Evolutionary conservation across 768 basidiomycete species (phyloP), one percentile per base, ranked within the genome.

Genomic region (Holtermanniella nyarrowii): DNA sequence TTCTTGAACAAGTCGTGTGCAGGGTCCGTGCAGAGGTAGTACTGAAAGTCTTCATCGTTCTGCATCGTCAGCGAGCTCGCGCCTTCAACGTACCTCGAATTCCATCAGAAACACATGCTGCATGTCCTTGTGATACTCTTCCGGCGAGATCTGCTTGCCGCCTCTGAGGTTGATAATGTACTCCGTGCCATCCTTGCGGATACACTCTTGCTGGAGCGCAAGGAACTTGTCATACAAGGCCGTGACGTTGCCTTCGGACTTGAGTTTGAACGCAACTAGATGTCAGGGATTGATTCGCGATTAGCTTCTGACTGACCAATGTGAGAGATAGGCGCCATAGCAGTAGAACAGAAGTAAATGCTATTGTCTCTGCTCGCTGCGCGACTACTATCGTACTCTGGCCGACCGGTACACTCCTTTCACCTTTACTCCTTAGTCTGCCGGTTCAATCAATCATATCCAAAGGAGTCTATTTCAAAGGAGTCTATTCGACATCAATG

Each of bases 11-110:
- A 44, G 0, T 56, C 22, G 48, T 72, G 70, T 1, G 54, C 62
- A 11, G 59, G 56, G 40, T 68, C 65, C 21, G 59, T 21, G 26
- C 52, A 52, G 24, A 67, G 26, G 45, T 72, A 72, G 42, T 60
- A 68, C 13, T 64, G 59, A 2, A 62, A 49, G 26, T 66, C 63
- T 13, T 62, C 52, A 1, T 41, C 42, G 12, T 39, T 49, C 48
- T 59, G 47, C 23, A 59, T 47, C n/a, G 44, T 56, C n/a, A 53
- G 25, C 23, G 54, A 50, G 46, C 49, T 26, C 21, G 14, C 58
- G n/a, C n/a, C n/a, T n/a, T n/a, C n/a, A n/a, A n/a, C 63, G 26
- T 46, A 72, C 70, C 39, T 65, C 68, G 46, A 63, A 62, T 4
- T 63, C 62, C 54, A 63, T 46, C 25, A 66, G 26, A 47, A 63